Evolutionary conservation across 768 basidiomycete species (phyloP).

Genomic region (Boletus coccyginus): DNA sequence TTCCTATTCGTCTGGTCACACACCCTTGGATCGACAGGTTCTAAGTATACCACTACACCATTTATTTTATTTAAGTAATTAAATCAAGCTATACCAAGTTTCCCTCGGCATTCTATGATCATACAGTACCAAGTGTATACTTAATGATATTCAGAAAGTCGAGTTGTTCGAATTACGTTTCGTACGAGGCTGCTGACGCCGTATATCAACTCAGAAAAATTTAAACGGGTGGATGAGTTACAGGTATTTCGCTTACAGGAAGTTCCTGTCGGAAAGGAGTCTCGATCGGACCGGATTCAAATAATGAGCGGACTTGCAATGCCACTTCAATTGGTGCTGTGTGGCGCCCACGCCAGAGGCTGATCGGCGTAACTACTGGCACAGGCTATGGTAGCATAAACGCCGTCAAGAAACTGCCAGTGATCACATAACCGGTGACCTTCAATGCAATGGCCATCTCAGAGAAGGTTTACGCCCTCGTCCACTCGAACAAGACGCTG

Average conservation of each 20-base stretch:
- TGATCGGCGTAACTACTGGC: too few species aligned
- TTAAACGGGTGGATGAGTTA: background rate
- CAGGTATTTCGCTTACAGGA: background rate
- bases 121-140: background rate
- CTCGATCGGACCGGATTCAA: too few species aligned
- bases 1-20: conserved; percentile 62
- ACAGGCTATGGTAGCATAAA: too few species aligned
- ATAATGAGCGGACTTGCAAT: too few species aligned
- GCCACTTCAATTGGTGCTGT: too few species aligned
- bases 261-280: too few species aligned
- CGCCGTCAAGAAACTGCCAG: background rate
- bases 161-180: background rate
- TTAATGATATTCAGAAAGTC: conserved; percentile 10
- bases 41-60: conserved; percentile 12
- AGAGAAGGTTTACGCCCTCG: conserved; percentile 32
- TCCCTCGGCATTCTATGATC: background rate
- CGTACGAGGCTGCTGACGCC: background rate
- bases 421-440: background rate
- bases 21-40: conserved; percentile 45
- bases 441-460: conserved; percentile 29
- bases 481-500: conserved; percentile 35
- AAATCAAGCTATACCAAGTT: conserved; percentile 12
- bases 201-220: background rate
- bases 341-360: too few species aligned
- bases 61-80: conserved; percentile 14